A percentile compares a stretch with the other conserved stretches of the same genome.
Evolutionary conservation across 2,329 filamentous ascomycete genomes (phyloP).

Genomic region (Xylaria sp.): DNA sequence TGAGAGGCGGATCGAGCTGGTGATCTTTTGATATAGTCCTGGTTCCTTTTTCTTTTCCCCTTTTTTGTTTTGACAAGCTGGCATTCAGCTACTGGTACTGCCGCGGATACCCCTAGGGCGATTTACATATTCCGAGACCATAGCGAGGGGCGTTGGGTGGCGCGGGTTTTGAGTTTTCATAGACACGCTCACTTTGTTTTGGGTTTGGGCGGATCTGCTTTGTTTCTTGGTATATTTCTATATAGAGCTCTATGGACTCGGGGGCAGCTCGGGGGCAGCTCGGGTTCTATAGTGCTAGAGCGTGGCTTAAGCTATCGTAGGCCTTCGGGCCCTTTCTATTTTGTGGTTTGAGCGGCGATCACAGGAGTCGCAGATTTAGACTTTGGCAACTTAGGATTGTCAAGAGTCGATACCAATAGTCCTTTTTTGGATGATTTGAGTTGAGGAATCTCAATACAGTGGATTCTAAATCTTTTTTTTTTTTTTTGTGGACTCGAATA

Average conservation of each 20-base stretch:
- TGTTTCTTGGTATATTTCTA: slow-evolving; percentile 21
- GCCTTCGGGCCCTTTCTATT: background rate
- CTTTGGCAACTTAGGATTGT: background rate
- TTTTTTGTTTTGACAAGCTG: background rate
- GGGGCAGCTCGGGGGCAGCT: background rate
- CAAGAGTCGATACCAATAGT: background rate
- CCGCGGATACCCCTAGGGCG: slow-evolving; percentile 18
- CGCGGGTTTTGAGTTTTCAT: slow-evolving; percentile 9
- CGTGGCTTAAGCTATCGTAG: background rate
- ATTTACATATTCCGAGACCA: slow-evolving; percentile 24
- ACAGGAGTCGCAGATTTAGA: background rate
- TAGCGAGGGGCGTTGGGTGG: slow-evolving; percentile 39
- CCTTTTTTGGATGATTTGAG: background rate
- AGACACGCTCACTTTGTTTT: slow-evolving; percentile 22
- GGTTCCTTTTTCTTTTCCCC: background rate
- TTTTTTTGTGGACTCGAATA: background rate
- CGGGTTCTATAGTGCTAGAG: background rate
- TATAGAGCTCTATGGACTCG: slow-evolving; percentile 2
- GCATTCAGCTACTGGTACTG: slow-evolving; percentile 12
- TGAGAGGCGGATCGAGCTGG: slow-evolving; percentile 2
- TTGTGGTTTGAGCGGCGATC: background rate
- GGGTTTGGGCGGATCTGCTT: slow-evolving; percentile 13
- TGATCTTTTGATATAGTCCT: background rate
- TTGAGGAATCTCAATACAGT: background rate
- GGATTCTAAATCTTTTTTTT: background rate